Evolutionary conservation across 2,329 filamentous ascomycete species (phyloP).

Genomic region (Aspergillus candidus): DNA sequence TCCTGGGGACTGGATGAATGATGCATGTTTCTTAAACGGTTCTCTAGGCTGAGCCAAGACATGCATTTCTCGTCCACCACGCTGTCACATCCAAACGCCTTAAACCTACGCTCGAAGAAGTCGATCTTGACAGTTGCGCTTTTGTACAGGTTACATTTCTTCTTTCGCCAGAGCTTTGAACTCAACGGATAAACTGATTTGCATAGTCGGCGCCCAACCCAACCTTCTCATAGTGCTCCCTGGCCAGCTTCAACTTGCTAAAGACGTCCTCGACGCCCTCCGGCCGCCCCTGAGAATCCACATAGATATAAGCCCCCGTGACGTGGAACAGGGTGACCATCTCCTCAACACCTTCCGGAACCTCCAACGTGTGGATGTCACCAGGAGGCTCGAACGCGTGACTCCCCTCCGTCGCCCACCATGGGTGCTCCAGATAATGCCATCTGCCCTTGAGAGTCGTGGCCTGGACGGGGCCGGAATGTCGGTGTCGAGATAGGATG

Average conservation of each 20-base stretch:
- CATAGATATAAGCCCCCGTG: constrained; percentile 32
- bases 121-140: too few species aligned
- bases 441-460: constrained; percentile 27
- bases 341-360: constrained; percentile 28
- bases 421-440: constrained; percentile 34
- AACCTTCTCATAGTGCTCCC: constrained; percentile 28
- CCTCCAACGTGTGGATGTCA: constrained; percentile 33
- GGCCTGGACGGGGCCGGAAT: constrained; percentile 30
- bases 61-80: too few species aligned
- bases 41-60: too few species aligned
- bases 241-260: constrained; percentile 26
- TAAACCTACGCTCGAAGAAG: too few species aligned
- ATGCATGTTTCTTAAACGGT: too few species aligned
- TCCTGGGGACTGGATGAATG: too few species aligned
- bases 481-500: constrained; percentile 30
- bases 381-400: constrained; percentile 32
- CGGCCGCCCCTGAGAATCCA: constrained; percentile 27
- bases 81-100: too few species aligned
- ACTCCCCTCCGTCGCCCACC: constrained; percentile 33
- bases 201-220: constrained; percentile 27
- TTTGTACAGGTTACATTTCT: too few species aligned
- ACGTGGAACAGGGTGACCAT: constrained; percentile 34
- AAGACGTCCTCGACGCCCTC: constrained; percentile 31
- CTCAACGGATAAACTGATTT: constrained; percentile 19
- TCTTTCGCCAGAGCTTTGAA: too few species aligned